phyloP scores from a whole-genome alignment of 1,284 basidiomycete genomes.

The Takashimella tepidaria region DNA sequence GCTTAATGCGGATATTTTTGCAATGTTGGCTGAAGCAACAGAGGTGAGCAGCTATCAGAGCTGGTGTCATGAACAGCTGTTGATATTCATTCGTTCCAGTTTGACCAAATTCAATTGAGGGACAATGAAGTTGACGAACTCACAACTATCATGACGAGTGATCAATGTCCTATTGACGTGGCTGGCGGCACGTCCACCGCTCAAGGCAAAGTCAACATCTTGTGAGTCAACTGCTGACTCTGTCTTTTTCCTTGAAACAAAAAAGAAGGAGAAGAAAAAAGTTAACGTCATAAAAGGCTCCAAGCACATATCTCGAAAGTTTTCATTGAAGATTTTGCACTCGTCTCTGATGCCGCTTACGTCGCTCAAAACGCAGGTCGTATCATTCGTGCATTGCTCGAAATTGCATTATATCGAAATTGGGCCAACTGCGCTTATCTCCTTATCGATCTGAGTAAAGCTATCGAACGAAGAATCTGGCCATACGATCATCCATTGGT shows the following conservation, averaged over 20 bases:
- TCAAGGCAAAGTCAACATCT: constrained; percentile 89
- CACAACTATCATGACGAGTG: constrained; percentile 59
- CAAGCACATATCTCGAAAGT: constrained; percentile 84
- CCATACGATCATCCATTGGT: constrained; percentile 89
- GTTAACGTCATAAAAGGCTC: constrained; percentile 46
- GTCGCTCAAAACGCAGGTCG: constrained; percentile 88
- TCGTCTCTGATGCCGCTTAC: constrained; percentile 93
- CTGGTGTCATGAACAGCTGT: too few relatives aligned
- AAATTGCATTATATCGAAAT: constrained; percentile 86
- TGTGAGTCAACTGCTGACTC: constrained; percentile 47
- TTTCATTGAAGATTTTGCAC: constrained; percentile 86
- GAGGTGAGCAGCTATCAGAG: constrained; percentile 57
- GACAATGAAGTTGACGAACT: constrained; percentile 87
- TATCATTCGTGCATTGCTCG: constrained; percentile 86
- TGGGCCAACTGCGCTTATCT: constrained; percentile 79
- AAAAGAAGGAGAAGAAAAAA: background rate
- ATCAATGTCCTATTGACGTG: constrained; percentile 68
- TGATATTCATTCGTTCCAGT: too few relatives aligned
- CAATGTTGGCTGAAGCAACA: constrained; percentile 80
- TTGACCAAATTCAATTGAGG: constrained; percentile 89
- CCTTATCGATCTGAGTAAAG: constrained; percentile 88
- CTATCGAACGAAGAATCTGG: constrained; percentile 89
- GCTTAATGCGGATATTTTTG: constrained; percentile 89
- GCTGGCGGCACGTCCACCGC: constrained; percentile 69
- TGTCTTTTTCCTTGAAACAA: too few relatives aligned